Evolutionary conservation across 1,139 yeast species (phyloP), one percentile per base, ranked within the genome.

Genomic region (Meyerozyma guilliermondii): DNA sequence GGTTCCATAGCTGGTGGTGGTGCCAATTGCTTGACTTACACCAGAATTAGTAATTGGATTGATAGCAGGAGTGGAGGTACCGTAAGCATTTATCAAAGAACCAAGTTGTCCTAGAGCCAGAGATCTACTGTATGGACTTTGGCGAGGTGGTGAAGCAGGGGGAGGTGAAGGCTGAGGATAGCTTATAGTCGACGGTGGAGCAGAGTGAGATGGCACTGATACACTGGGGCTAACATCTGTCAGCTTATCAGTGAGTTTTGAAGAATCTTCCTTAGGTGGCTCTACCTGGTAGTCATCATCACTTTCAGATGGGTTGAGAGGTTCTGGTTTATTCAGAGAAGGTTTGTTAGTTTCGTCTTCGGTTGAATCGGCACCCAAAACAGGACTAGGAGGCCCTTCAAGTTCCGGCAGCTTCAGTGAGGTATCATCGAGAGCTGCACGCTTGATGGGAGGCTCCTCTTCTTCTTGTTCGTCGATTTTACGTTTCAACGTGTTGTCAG

Each of bases 391-490:
- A 29, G 33, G 18, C 4, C 16, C 33, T 8, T 29, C 33, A 9
- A 16, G 33, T 4, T 29, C 18, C 14, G 33, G 33, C 52, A 8
- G n/a, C 18, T 29, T 14, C 4, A 6, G 10, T 13, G 16, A 5
- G 16, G 16, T 29, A 41, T 79, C 76, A 48, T 84, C 89, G 52
- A 85, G 71, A 1, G 94, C 92, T 7, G 83, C 84, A 44, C 94
- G 67, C 55, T 85, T 85, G 45, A 68, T 71, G 36, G 66, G 51
- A 45, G 62, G 67, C 46, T 68, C 74, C 14, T 54, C 56, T 13
- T 59, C 53, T 41, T 78, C 84, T 34, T 53, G 51, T 42, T 71
- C 77, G 50, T 84, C 89, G 63, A 80, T 83, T 67, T 83, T 83
- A 46, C 94, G 74, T 58, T 85, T 85, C 57, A 81, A 68, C 66